Conservation (phyloP, 2,329 filamentous ascomycete genomes). For the Emmonsiellopsis sp. region DNA sequence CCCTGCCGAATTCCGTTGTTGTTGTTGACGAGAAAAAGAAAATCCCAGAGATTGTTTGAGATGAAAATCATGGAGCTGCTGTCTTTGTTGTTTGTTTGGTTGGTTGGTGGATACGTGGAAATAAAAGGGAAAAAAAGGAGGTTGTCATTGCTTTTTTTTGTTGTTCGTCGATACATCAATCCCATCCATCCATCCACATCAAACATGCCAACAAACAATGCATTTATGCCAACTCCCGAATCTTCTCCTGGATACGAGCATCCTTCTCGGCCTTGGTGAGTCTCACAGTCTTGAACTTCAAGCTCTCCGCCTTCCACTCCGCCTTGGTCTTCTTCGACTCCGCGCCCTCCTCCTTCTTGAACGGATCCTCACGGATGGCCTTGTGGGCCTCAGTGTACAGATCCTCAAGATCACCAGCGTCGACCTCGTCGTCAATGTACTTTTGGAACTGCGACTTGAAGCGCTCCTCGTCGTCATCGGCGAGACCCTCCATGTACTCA, state of each 20-base stretch:
- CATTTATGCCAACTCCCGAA: constrained; percentile 59
- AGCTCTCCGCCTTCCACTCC: constrained; percentile 89
- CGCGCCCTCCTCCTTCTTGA: constrained; percentile 73
- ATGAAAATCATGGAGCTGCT: too few species aligned
- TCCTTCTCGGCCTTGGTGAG: constrained; percentile 75
- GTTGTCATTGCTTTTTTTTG: too few species aligned
- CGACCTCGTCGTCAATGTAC: constrained; percentile 94
- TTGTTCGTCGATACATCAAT: background rate
- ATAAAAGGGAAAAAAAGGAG: too few species aligned
- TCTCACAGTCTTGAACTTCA: constrained; percentile 76
- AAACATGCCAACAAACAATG: constrained; percentile 1
- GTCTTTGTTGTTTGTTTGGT: too few species aligned
- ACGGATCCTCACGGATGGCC: constrained; percentile 94
- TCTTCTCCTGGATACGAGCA: constrained; percentile 79
- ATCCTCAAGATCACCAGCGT: constrained; percentile 95
- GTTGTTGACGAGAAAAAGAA: too few species aligned
- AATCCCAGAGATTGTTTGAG: too few species aligned
- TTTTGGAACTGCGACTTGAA: constrained; percentile 97
- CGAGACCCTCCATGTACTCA: constrained; percentile 99
- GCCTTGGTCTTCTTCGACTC: constrained; percentile 93
- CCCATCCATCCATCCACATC: background rate
- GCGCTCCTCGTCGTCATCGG: constrained; percentile 99
- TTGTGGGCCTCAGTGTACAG: constrained; percentile 91
- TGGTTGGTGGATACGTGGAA: too few species aligned
- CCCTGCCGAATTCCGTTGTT: too few species aligned